A percentile compares a stretch with the other conserved stretches of the same genome.
Conservation (phyloP, 306 rosid species). For the Cyamopsis tetragonoloba region DNA sequence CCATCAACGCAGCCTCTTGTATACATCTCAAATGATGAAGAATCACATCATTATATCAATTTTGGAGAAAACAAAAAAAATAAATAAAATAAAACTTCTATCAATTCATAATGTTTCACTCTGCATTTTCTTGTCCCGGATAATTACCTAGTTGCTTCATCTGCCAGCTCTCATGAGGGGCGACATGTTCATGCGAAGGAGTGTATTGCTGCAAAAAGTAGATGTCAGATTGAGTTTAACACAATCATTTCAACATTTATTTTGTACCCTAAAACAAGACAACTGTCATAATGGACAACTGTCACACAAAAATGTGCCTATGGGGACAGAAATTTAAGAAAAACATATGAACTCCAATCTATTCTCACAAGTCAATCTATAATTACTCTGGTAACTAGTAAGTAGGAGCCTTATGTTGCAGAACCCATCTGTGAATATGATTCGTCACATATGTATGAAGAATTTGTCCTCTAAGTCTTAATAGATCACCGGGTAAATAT, state of each 20-base stretch:
- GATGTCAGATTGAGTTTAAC: slow-evolving; percentile 15
- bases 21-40: slow-evolving; percentile 48
- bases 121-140: slow-evolving; percentile 49
- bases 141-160: slow-evolving; percentile 61
- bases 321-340: neutral
- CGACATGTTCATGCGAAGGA: slow-evolving; percentile 64
- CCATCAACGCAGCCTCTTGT: slow-evolving; percentile 43
- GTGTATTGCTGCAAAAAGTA: slow-evolving; percentile 60
- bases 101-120: slow-evolving; percentile 39
- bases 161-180: slow-evolving; percentile 89
- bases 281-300: slow-evolving; percentile 8
- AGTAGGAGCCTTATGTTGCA: too few species aligned
- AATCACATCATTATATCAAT: slow-evolving; percentile 44
- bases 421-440: too few species aligned
- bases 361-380: slow-evolving; percentile 7
- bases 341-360: neutral
- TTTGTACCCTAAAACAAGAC: slow-evolving; percentile 4
- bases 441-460: too few species aligned
- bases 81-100: slow-evolving; percentile 29
- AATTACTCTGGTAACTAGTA: too few species aligned
- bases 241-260: neutral
- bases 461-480: too few species aligned
- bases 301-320: neutral
- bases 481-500: too few species aligned
- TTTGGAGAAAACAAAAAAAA: slow-evolving; percentile 32